Percentiles rank a stretch among this genome's conserved stretches.
Conservation (phyloP, 345 rosid species). For the Rubroshorea leprosula region DNA sequence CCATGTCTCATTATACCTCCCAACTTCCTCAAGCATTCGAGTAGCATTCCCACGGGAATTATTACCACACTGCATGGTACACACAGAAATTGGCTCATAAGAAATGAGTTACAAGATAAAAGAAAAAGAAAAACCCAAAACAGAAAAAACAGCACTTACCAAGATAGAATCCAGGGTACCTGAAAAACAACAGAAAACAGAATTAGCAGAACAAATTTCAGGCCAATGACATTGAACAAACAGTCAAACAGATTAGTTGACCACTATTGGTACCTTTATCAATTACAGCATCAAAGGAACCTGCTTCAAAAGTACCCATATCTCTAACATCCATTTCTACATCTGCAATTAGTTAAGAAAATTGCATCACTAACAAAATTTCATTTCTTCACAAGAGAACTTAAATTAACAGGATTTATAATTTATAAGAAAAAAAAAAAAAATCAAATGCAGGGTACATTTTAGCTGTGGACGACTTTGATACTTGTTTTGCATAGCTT, state of each 20-base stretch:
- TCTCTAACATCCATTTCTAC: constrained; percentile 72
- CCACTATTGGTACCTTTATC: constrained; percentile 55
- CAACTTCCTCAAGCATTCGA: constrained; percentile 72
- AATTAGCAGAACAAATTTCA: constrained; percentile 12
- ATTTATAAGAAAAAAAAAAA: not conserved
- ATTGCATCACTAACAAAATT: not conserved
- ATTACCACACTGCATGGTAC: constrained; percentile 81
- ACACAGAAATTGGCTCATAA: constrained; percentile 7
- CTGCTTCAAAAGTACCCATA: constrained; percentile 55
- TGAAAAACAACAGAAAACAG: constrained; percentile 22
- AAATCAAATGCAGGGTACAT: constrained; percentile 37
- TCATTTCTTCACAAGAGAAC: not conserved
- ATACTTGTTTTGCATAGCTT: constrained; percentile 57
- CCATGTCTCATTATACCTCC: constrained; percentile 52
- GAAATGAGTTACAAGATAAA: constrained; percentile 7
- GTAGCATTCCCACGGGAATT: constrained; percentile 59
- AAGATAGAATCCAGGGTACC: constrained; percentile 88
- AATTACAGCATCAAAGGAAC: constrained; percentile 66
- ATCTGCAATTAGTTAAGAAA: constrained; percentile 35
- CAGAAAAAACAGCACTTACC: constrained; percentile 44
- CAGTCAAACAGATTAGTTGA: not conserved
- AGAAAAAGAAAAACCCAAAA: not conserved
- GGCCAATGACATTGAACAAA: not conserved
- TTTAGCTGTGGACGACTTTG: constrained; percentile 52
- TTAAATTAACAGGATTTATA: not conserved